phyloP scores from a whole-genome alignment of 2,329 filamentous ascomycete species.

The Microdochium bolleyi region DNA sequence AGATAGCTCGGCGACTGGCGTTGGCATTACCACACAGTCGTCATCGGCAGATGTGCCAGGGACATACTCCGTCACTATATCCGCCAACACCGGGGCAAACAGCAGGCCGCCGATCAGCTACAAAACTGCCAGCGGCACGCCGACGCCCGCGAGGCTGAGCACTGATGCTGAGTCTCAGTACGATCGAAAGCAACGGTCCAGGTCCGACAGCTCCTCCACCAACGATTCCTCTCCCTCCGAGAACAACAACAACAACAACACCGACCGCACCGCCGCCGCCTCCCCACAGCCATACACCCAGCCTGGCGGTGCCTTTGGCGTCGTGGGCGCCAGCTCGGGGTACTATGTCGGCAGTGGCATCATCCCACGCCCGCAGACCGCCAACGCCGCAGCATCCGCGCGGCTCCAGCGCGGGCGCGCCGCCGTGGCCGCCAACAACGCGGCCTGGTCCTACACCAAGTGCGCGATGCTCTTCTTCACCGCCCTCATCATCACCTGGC shows the following conservation, averaged over 20 bases:
- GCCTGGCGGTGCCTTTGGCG: too few relatives aligned
- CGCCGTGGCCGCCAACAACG: constrained; percentile 49
- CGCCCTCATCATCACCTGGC: constrained; percentile 65
- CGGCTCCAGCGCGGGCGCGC: constrained; percentile 15
- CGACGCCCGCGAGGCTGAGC: background rate
- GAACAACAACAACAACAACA: too few relatives aligned
- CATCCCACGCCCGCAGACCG: background rate
- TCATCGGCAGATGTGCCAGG: constrained; percentile 8
- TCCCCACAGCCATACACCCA: too few relatives aligned
- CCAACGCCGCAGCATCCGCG: constrained; percentile 7
- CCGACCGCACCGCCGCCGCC: too few relatives aligned
- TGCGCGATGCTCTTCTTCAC: constrained; percentile 65
- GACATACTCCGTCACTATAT: constrained; percentile 44
- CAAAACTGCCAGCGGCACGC: background rate
- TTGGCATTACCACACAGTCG: background rate
- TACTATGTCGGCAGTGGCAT: too few relatives aligned
- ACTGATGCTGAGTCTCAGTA: background rate
- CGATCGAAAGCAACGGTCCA: background rate
- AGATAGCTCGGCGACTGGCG: background rate
- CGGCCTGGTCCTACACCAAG: constrained; percentile 62
- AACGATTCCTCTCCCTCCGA: constrained; percentile 19
- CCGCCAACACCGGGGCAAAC: constrained; percentile 19
- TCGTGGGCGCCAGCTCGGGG: too few relatives aligned
- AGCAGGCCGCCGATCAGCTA: constrained; percentile 9
- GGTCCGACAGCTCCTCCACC: constrained; percentile 5